These are phyloP conservation scores for Gossypium anomalum DNA, from an alignment of 345 rosid genomes.

Conservation along the genomic window DNA sequence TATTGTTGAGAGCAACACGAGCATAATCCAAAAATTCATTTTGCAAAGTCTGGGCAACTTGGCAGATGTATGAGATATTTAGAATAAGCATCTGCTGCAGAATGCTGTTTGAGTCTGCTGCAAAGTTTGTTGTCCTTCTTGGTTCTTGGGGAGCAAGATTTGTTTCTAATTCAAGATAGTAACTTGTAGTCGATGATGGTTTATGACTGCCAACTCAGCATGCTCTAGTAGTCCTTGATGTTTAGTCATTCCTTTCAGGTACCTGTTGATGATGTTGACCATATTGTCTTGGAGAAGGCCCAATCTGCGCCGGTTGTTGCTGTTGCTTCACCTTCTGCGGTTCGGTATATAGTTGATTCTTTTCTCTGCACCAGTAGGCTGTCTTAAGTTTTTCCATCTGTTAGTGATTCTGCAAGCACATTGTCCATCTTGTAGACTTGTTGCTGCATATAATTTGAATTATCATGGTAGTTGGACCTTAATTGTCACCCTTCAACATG, in stretches of 20 bases:
- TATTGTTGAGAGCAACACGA: neutral
- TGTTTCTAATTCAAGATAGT: neutral
- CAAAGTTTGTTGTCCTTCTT: neutral
- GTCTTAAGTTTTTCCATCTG: neutral
- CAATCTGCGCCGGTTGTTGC: slow-evolving; percentile 69
- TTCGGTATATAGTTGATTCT: slow-evolving; percentile 40
- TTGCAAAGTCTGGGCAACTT: neutral
- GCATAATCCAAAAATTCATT: neutral
- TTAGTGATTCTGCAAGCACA: neutral
- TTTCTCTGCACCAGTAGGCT: neutral
- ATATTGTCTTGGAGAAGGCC: slow-evolving; percentile 53
- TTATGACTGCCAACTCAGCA: neutral
- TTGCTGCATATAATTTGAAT: slow-evolving; percentile 3
- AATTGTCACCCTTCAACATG: neutral
- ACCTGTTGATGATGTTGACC: slow-evolving; percentile 67
- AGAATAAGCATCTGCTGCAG: neutral
- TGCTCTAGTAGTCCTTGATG: slow-evolving; percentile 17
- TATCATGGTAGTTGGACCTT: slow-evolving; percentile 1
- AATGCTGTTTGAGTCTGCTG: neutral
- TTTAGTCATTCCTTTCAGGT: slow-evolving; percentile 39
- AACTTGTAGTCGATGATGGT: neutral
- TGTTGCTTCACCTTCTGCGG: slow-evolving; percentile 92
- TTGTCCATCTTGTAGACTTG: neutral
- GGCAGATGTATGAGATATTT: neutral
- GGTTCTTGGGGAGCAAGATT: neutral